Base-by-base conservation (phyloP, 1,139 yeast genomes). In the Hansenula sp. region DNA sequence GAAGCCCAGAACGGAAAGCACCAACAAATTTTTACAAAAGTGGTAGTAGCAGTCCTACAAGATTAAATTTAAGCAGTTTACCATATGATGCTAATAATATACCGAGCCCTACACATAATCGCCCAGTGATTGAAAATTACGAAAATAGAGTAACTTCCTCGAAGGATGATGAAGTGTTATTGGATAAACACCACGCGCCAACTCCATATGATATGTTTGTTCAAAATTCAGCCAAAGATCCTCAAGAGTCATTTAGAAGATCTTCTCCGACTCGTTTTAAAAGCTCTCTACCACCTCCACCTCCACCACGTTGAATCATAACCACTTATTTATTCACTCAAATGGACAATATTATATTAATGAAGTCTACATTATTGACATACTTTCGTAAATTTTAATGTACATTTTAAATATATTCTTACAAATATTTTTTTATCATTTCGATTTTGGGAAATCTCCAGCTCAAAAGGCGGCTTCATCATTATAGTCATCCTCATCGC, bases 391-490 rank as follows among this genome's bases (percentile, higher is more conserved):
- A 9, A 28, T 16, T 18, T 24, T 29, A 29, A 11, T 19, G 24
- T 29, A 29, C 32, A 29, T 18, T 29, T 20, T 37, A 27, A 24
- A n/a, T 29, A 18, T 12, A 36, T n/a, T 9, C 10, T 17, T 7
- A 11, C 16, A 28, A 28, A 16, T 6, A 28, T 26, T 26, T 5
- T 8, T 4, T 3, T n/a, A n/a, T n/a, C n/a, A n/a, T n/a, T n/a
- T n/a, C n/a, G n/a, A n/a, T n/a, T n/a, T n/a, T n/a, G n/a, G n/a
- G n/a, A n/a, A n/a, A n/a, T n/a, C n/a, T n/a, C n/a, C n/a, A n/a
- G n/a, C n/a, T n/a, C n/a, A 83, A 51, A 82, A 83, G 3, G 88
- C 90, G 19, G 90, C 90, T 48, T 75, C 83, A 37, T 73, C 79
- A 38, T 72, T 76, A 41, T 66, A 71, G 35, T 69, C 80, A 42